These are phyloP conservation scores for Leccinum rimulosum DNA, from an alignment of 768 basidiomycete genomes.

Conservation along the genomic window DNA sequence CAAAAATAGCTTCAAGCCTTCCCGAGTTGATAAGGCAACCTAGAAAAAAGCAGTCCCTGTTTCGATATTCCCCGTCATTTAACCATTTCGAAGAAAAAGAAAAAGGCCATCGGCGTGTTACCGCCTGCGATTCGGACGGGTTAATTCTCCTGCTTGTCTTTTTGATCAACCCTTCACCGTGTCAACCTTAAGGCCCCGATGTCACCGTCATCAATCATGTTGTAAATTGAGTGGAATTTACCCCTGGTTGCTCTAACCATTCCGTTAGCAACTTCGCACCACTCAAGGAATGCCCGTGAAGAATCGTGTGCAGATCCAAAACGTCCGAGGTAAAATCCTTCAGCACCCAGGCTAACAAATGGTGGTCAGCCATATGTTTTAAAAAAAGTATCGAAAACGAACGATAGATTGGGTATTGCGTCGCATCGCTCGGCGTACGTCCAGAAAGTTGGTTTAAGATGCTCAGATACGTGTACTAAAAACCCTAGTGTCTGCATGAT, in stretches of 20 bases:
- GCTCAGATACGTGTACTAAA: slow-evolving; percentile 83
- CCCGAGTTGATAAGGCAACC: too few relatives aligned
- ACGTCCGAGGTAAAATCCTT: slow-evolving; percentile 75
- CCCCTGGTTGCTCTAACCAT: background rate
- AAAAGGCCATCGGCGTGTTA: background rate
- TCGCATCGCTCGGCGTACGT: slow-evolving; percentile 91
- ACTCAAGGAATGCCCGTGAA: too few relatives aligned
- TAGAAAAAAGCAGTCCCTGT: too few relatives aligned
- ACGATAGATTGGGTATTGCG: slow-evolving; percentile 93
- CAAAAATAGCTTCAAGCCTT: too few relatives aligned
- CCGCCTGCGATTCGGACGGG: background rate
- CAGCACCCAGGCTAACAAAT: slow-evolving; percentile 77
- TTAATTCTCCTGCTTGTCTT: background rate
- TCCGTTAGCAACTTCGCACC: background rate
- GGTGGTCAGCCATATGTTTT: background rate
- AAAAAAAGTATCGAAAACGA: slow-evolving; percentile 25
- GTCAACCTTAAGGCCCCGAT: background rate
- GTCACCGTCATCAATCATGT: background rate
- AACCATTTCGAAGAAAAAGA: background rate
- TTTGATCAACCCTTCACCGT: background rate
- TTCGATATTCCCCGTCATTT: background rate
- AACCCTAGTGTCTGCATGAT: too few relatives aligned
- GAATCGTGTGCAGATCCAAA: too few relatives aligned
- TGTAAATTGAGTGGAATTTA: background rate
- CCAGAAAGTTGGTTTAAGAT: slow-evolving; percentile 91